Evolutionary conservation across 2,329 filamentous ascomycete genomes (phyloP), one percentile per base, ranked within the genome.

Genomic region (Calonectria naviculata): DNA sequence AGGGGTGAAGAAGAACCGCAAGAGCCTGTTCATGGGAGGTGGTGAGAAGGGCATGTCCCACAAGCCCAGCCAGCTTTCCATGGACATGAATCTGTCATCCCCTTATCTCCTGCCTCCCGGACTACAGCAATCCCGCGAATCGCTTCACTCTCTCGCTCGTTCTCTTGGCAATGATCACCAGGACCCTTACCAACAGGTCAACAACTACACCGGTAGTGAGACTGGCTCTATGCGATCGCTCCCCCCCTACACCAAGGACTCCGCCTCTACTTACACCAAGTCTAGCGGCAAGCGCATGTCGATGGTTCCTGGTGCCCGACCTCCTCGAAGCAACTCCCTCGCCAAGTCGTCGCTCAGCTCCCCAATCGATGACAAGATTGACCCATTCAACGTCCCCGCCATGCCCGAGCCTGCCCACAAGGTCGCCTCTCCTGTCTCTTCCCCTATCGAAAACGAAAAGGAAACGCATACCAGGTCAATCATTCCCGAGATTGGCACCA

Each of bases 101-200:
- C 97, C 97, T 2, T 99, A 98, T 81, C 89, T 99, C n/a, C 88
- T 98, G n/a, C 95, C 97, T 5, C 94, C 94, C 1, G 92, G 91
- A 66, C 80, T 96, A 24, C 91, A 97, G 47, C 88, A 90, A 79
- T 98, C 96, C 1, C 90, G 91, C 52, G 95, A 98, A 76, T 98
- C 96, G 6, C 87, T 98, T 73, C 92, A 95, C 81, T 97, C 95
- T 3, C 87, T 98, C 74, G 94, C 95, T 29, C 92, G 93, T 65
- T 93, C 92, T 2, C 89, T 96, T 54, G 89, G 91, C 68, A 89
- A 91, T 75, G 89, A 92, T 65, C 93, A 92, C 64, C 93, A 97
- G 78, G 96, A 98, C 82, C 96, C 95, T 41, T 98, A 98, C 84
- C 91, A 94, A 62, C 88, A 88, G 1, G 86, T 92, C 28, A 83